Percentiles rank a stretch among this genome's conserved stretches.
These are phyloP conservation scores for Biscutella laevigata DNA, from an alignment of 441 rosid species.

Conservation along the genomic window DNA sequence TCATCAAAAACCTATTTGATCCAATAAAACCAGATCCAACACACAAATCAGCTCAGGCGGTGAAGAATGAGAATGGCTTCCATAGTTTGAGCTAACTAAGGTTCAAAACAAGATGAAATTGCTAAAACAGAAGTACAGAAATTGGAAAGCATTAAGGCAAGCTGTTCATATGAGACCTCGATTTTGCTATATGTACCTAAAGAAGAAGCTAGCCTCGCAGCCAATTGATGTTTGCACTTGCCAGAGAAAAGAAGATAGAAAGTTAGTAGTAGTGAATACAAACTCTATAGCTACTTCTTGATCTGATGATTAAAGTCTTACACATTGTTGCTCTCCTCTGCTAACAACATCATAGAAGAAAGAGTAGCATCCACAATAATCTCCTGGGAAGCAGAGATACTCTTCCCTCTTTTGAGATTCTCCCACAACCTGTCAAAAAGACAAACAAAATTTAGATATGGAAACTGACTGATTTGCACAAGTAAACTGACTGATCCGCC, in stretches of 20 bases:
- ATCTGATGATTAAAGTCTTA: constrained; percentile 32
- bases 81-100: too few species aligned
- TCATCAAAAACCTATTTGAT: too few species aligned
- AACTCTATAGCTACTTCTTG: background rate
- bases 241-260: background rate
- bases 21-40: too few species aligned
- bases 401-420: constrained; percentile 82
- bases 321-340: constrained; percentile 79
- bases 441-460: background rate
- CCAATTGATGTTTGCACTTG: constrained; percentile 82
- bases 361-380: constrained; percentile 75
- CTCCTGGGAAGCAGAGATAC: constrained; percentile 62
- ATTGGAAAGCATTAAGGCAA: constrained; percentile 49
- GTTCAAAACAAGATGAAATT: too few species aligned
- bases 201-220: constrained; percentile 65
- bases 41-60: too few species aligned
- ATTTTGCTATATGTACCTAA: constrained; percentile 45
- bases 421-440: constrained; percentile 52
- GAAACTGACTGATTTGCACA: constrained; percentile 20
- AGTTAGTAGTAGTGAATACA: constrained; percentile 2
- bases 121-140: too few species aligned
- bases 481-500: constrained; percentile 45
- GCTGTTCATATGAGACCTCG: constrained; percentile 57
- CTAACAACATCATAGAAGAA: constrained; percentile 75
- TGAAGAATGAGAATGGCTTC: too few species aligned